phyloP scores from a whole-genome alignment of 805 yeast species.

The Wickerhamiella occidentalis region DNA sequence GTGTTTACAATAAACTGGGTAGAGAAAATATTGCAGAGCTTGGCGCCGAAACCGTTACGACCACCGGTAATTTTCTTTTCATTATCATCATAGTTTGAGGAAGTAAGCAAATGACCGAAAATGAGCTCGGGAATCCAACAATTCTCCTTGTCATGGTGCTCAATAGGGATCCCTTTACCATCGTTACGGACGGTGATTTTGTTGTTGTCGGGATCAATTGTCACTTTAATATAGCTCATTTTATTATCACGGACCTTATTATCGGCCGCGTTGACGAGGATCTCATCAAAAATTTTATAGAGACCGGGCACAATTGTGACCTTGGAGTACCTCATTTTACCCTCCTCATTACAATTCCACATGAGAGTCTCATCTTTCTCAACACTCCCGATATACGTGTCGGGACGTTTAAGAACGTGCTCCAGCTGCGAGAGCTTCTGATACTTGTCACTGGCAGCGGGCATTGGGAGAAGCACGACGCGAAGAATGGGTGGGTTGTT shows the following conservation, averaged over 20 bases:
- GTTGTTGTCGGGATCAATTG: constrained; percentile 62
- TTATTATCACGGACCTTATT: constrained; percentile 88
- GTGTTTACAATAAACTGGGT: constrained; percentile 80
- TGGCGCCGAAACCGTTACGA: constrained; percentile 97
- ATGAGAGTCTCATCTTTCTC: constrained; percentile 66
- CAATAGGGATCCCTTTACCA: constrained; percentile 91
- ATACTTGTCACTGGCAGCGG: constrained; percentile 53
- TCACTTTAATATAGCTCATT: constrained; percentile 80
- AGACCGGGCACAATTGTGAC: constrained; percentile 90
- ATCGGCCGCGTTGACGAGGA: constrained; percentile 95
- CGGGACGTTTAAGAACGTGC: constrained; percentile 94
- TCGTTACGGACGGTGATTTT: constrained; percentile 75
- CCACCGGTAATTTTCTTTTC: constrained; percentile 97
- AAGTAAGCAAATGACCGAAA: constrained; percentile 87
- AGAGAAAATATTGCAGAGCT: constrained; percentile 89
- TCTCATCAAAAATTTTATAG: constrained; percentile 93
- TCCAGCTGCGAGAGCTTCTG: constrained; percentile 91
- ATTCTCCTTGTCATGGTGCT: constrained; percentile 78
- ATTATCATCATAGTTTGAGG: constrained; percentile 91
- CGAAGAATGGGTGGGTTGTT: not conserved
- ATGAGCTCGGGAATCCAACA: constrained; percentile 93
- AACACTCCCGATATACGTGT: constrained; percentile 91
- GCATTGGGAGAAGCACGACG: not conserved
- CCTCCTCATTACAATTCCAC: constrained; percentile 73
- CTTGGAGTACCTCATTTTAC: constrained; percentile 39